A percentile compares a stretch with the other conserved stretches of the same genome.
phyloP scores from a whole-genome alignment of 345 rosid genomes.

The Aurinia saxatilis region DNA sequence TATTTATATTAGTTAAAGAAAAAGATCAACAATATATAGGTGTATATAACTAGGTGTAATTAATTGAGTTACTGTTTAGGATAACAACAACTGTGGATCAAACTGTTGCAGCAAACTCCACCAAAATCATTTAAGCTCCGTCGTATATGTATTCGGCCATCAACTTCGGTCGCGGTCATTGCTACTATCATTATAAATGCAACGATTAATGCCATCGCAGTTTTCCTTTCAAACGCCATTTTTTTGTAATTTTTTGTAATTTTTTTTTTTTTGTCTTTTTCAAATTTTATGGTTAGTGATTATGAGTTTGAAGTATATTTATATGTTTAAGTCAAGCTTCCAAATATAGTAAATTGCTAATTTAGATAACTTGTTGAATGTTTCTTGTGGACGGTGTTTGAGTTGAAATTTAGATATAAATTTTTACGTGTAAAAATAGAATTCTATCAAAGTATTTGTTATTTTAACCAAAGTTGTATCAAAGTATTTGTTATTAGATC shows the following conservation, averaged over 20 bases:
- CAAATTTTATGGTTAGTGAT: not conserved
- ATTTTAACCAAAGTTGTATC: too few species aligned
- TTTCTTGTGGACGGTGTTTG: not conserved
- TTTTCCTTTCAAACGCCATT: constrained; percentile 14
- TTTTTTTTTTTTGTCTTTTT: not conserved
- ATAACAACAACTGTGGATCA: constrained; percentile 23
- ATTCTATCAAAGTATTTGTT: too few species aligned
- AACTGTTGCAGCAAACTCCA: constrained; percentile 18
- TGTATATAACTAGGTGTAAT: too few species aligned
- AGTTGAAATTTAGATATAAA: not conserved
- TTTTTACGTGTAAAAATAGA: not conserved
- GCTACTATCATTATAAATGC: not conserved
- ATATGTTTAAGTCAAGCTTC: constrained; percentile 4
- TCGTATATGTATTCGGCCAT: not conserved
- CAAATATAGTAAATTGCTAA: constrained; percentile 12
- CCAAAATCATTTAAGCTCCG: constrained; percentile 23
- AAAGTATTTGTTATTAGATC: too few species aligned
- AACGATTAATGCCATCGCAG: not conserved
- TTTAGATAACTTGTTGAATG: not conserved
- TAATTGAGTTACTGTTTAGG: constrained; percentile 8
- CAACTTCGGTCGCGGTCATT: not conserved
- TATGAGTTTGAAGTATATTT: not conserved
- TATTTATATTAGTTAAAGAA: too few species aligned
- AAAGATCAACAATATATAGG: too few species aligned
- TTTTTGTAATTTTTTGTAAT: not conserved